Conservation (phyloP, 2,329 filamentous ascomycete species). For the Xylariales sp. region DNA sequence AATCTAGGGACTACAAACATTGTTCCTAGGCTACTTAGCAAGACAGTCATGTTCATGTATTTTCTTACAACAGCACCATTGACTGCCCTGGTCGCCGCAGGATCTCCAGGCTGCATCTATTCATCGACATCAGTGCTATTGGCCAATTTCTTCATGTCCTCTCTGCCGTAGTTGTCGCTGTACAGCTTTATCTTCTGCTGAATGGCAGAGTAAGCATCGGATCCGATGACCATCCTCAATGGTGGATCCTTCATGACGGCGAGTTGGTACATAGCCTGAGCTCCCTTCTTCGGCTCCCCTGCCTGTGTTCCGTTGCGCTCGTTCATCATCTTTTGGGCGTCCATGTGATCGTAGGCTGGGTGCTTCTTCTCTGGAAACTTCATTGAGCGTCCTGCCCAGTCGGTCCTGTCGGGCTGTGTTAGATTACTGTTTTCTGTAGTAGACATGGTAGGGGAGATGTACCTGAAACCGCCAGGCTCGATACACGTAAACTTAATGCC, state of each 20-base stretch:
- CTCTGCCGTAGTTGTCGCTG: not conserved
- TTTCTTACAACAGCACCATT: no score
- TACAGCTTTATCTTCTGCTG: constrained; percentile 3
- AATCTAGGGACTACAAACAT: no score
- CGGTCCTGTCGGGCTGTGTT: not conserved
- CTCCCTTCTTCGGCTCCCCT: constrained; percentile 4
- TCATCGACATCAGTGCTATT: constrained; percentile 4
- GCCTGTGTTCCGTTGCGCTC: constrained; percentile 1
- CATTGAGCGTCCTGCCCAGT: constrained; percentile 5
- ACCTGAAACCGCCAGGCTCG: constrained; percentile 14
- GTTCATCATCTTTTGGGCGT: constrained; percentile 3
- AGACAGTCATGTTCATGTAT: no score
- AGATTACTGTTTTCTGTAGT: not conserved
- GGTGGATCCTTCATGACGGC: constrained; percentile 5
- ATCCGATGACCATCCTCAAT: constrained; percentile 5
- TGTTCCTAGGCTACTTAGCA: no score
- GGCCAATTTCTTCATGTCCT: constrained; percentile 3
- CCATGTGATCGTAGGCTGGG: constrained; percentile 4
- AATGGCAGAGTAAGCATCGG: constrained; percentile 1
- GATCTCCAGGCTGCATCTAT: constrained; percentile 3
- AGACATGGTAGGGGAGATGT: constrained; percentile 10
- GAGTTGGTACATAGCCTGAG: constrained; percentile 4
- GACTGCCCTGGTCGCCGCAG: no score
- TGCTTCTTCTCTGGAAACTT: constrained; percentile 1
- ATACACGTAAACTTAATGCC: constrained; percentile 20